Evolutionary conservation across 73 alveolate species (phyloP).

Genomic region (Paramecium biaurelia): DNA sequence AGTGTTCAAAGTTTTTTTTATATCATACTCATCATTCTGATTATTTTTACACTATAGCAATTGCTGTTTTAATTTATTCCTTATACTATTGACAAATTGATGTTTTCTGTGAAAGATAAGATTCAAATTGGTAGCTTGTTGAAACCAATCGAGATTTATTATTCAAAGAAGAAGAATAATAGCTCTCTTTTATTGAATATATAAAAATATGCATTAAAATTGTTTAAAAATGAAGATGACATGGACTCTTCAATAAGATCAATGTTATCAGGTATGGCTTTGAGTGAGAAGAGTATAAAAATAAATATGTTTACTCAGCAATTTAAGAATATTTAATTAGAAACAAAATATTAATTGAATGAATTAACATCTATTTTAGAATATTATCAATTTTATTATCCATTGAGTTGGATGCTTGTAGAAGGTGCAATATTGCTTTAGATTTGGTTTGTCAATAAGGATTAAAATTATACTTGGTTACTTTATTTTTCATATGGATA

Average conservation of each 20-base stretch:
- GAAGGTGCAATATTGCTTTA: slow-evolving; percentile 27
- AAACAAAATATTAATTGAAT: background rate
- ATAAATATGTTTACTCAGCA: background rate
- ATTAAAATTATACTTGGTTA: background rate
- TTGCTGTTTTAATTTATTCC: background rate
- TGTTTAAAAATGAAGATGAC: slow-evolving; percentile 44
- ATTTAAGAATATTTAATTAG: background rate
- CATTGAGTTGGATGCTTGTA: slow-evolving; percentile 7
- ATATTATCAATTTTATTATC: background rate
- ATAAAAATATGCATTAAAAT: background rate
- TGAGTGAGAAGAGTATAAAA: background rate
- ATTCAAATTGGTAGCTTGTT: background rate
- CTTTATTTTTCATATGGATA: background rate
- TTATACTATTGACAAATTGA: background rate
- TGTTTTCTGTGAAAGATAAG: background rate
- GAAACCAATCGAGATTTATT: background rate
- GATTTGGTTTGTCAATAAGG: background rate
- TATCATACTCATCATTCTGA: background rate
- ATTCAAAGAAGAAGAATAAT: background rate
- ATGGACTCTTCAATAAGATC: background rate
- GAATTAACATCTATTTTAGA: background rate
- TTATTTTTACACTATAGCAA: background rate
- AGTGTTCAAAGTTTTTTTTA: background rate
- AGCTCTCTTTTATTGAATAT: background rate
- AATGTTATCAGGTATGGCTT: background rate